Evolutionary conservation across 495 filamentous ascomycete genomes (phyloP), one percentile per base, ranked within the genome.

Genomic region (Pyrenula massariospora): DNA sequence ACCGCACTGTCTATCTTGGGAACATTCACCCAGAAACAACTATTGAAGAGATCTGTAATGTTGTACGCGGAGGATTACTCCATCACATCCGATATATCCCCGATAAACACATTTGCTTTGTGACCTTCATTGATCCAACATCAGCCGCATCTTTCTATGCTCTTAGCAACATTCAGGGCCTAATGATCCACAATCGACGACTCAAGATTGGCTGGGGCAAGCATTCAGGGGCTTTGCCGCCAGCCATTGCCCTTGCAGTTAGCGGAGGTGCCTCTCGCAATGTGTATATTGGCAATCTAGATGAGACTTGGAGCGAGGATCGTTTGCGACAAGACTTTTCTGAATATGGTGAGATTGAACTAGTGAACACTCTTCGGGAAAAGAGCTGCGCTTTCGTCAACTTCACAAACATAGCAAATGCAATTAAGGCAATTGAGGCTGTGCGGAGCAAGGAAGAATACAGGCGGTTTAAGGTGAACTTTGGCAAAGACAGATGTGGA

Each of bases 361-460:
- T 97, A 57, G 93, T 97, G 25, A 98, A 98, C 74, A 86, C 94
- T 15, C 74, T 98, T 53, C 85, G 93, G 52, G 93, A 98, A 78
- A 98, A 98, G 84, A 96, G 90, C 73, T 97, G 93, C 69, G 93
- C 93, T 0, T 98, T 98, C 64, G 94, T 97, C 70, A 98, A 98
- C 70, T 98, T 98, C 67, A 97, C 93, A 64, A 97, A 98, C 73
- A 98, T 98, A 62, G 93, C 93, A 61, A 98, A 98, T 59, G 93
- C 93, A 48, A 98, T 98, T 76, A 98, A 98, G 70, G 94, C 93
- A 2, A 98, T 98, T 60, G 93, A 98, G 68, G 93, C 92, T 31
- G 84, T 97, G 60, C 82, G 93, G 24, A 85, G 89, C 66, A 87
- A 91, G 61, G 94, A 98, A 53, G 93, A 98, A 66, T 98, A 98